A percentile compares a stretch with the other conserved stretches of the same genome.
These are phyloP conservation scores for Aspergillus bertholletiae DNA, from an alignment of 495 filamentous ascomycete genomes.

Conservation along the genomic window DNA sequence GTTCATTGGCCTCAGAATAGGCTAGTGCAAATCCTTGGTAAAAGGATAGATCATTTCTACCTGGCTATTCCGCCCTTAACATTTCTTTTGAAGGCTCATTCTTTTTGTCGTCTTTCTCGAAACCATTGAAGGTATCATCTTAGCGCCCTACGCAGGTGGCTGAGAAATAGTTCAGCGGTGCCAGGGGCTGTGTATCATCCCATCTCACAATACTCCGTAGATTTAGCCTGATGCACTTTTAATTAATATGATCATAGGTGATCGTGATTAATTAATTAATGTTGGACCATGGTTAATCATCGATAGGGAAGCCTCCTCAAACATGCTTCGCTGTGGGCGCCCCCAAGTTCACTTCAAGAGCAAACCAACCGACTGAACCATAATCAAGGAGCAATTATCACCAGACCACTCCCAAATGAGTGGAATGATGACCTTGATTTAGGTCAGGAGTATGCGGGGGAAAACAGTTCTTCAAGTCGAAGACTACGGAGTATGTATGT, in stretches of 20 bases:
- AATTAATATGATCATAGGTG: not conserved
- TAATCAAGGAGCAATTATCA: not conserved
- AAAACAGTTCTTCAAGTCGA: slow-evolving; percentile 9
- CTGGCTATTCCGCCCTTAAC: not conserved
- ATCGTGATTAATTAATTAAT: not conserved
- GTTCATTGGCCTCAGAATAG: not conserved
- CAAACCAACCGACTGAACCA: not conserved
- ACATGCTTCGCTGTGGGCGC: too few relatives aligned
- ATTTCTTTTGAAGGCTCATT: not conserved
- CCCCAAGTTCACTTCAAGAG: too few relatives aligned
- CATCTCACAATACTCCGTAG: not conserved
- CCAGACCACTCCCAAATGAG: not conserved
- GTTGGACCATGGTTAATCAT: too few relatives aligned
- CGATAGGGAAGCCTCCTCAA: too few relatives aligned
- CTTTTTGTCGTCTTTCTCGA: slow-evolving; percentile 1
- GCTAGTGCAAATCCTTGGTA: slow-evolving; percentile 2
- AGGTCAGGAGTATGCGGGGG: slow-evolving; percentile 2
- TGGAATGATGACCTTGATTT: not conserved
- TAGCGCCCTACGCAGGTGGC: slow-evolving; percentile 15
- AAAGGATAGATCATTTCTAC: slow-evolving; percentile 9
- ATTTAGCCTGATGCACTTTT: not conserved
- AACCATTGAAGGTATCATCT: slow-evolving; percentile 5
- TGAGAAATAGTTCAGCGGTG: slow-evolving; percentile 8
- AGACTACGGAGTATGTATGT: too few relatives aligned
- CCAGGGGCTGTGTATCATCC: slow-evolving; percentile 7